These are phyloP conservation scores for Pythium rhizo-oryzae DNA, from an alignment of 352 stramenopile genomes.

Conservation along the genomic window DNA sequence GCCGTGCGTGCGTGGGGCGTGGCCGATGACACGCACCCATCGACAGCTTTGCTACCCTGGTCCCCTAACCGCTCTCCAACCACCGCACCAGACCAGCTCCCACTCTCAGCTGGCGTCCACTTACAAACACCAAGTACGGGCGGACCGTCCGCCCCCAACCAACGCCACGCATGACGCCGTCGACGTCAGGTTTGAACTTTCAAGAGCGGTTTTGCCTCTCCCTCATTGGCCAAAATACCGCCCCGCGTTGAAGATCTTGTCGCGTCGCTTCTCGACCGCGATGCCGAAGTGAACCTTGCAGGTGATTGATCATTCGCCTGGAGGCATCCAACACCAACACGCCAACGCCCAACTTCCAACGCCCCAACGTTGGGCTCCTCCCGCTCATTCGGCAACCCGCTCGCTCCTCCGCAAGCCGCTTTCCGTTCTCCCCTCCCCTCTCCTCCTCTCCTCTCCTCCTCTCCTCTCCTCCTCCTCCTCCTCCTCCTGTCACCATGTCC, in stretches of 20 bases:
- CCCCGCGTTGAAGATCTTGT: constrained; percentile 29
- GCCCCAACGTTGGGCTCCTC: not conserved
- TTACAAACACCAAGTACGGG: constrained; percentile 15
- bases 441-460: too few relatives aligned
- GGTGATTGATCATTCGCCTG: constrained; percentile 13
- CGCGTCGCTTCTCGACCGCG: constrained; percentile 17
- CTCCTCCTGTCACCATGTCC: constrained; percentile 36
- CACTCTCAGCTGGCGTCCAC: constrained; percentile 1
- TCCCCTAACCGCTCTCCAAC: constrained; percentile 12
- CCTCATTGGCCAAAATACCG: constrained; percentile 25
- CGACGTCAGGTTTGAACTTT: constrained; percentile 29
- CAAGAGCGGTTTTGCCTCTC: not conserved
- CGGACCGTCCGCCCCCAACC: not conserved
- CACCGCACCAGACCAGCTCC: constrained; percentile 5
- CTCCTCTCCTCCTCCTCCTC: not conserved
- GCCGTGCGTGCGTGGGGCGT: too few relatives aligned
- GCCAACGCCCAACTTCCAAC: not conserved
- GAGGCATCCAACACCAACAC: constrained; percentile 15
- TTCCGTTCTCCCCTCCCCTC: too few relatives aligned
- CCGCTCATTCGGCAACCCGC: constrained; percentile 23
- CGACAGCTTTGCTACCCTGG: constrained; percentile 11
- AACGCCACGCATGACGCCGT: constrained; percentile 19
- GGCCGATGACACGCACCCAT: constrained; percentile 22
- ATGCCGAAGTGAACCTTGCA: constrained; percentile 32
- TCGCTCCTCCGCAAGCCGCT: not conserved